Percentiles rank a stretch among this genome's conserved stretches.
Evolutionary conservation across 257 asterid genomes (phyloP).

Genomic region (Jasminum sambac): DNA sequence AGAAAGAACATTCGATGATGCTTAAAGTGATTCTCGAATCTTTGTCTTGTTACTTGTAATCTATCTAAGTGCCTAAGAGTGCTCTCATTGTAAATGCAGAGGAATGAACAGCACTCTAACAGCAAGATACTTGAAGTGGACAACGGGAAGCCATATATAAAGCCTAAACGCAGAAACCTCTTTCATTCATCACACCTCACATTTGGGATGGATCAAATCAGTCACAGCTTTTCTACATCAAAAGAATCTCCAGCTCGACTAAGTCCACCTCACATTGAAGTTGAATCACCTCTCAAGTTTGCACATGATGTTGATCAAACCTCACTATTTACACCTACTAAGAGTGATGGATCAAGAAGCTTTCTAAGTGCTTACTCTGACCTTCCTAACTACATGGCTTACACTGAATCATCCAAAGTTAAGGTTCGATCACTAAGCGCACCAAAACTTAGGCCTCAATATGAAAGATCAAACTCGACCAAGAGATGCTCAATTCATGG

Average conservation of each 20-base stretch:
- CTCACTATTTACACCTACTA: constrained; percentile 60
- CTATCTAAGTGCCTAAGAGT: not conserved
- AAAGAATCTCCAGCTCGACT: constrained; percentile 55
- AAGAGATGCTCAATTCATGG: constrained; percentile 64
- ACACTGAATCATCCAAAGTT: constrained; percentile 77
- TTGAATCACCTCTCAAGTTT: constrained; percentile 51
- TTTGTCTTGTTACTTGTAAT: not conserved
- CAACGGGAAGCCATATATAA: constrained; percentile 28
- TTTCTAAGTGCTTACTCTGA: constrained; percentile 61
- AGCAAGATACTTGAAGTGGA: constrained; percentile 63
- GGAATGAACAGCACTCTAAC: constrained; percentile 46
- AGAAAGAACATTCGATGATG: constrained; percentile 38
- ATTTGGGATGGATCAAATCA: constrained; percentile 48
- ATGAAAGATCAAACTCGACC: constrained; percentile 61
- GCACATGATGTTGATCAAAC: constrained; percentile 38
- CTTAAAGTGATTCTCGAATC: constrained; percentile 47
- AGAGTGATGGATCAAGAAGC: constrained; percentile 73
- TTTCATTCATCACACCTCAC: constrained; percentile 61
- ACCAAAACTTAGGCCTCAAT: constrained; percentile 72
- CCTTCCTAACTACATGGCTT: constrained; percentile 77
- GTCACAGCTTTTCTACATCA: constrained; percentile 58
- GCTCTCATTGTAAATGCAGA: constrained; percentile 38
- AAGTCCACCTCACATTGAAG: constrained; percentile 58
- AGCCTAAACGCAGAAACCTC: constrained; percentile 41
- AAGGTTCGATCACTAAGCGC: constrained; percentile 84